Evolutionary conservation across 1,284 basidiomycete genomes (phyloP).

Genomic region (Malassezia psittaci): DNA sequence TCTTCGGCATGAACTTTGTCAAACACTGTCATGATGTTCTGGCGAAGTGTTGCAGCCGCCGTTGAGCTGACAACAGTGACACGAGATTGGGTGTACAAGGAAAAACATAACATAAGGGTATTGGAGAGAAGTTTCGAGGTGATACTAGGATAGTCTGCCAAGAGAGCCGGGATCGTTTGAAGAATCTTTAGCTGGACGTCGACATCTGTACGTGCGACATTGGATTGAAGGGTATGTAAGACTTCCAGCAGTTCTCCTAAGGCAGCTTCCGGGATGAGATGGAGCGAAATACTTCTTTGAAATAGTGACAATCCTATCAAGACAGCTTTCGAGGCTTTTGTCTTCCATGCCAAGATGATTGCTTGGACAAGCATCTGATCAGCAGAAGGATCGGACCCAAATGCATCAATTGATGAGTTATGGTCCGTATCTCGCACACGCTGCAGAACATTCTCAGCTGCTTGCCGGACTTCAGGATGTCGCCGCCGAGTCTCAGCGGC

Average conservation of each 20-base stretch:
- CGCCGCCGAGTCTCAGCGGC: conserved; percentile 41
- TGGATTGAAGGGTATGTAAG: conserved; percentile 30
- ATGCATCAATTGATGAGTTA: conserved; percentile 12
- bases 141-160: conserved; percentile 31
- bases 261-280: conserved; percentile 38
- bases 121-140: conserved; percentile 32
- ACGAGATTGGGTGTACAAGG: conserved; percentile 73
- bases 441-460: conserved; percentile 28
- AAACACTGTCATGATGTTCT: conserved; percentile 93
- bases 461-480: conserved; percentile 40
- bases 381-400: conserved; percentile 3
- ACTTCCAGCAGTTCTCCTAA: conserved; percentile 22
- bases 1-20: conserved; percentile 85
- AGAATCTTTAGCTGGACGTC: conserved; percentile 45
- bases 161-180: conserved; percentile 37
- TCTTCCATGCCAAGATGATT: conserved; percentile 85
- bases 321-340: conserved; percentile 85
- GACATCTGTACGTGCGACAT: conserved; percentile 30
- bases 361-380: conserved; percentile 69
- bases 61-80: conserved; percentile 94
- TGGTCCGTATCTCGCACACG: conserved; percentile 23
- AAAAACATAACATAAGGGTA: conserved; percentile 81
- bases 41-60: conserved; percentile 86
- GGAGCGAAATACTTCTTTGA: conserved; percentile 76
- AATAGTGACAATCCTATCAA: conserved; percentile 81